phyloP scores from a whole-genome alignment of 148 eudicot genomes.

The Agrostemma githago region DNA sequence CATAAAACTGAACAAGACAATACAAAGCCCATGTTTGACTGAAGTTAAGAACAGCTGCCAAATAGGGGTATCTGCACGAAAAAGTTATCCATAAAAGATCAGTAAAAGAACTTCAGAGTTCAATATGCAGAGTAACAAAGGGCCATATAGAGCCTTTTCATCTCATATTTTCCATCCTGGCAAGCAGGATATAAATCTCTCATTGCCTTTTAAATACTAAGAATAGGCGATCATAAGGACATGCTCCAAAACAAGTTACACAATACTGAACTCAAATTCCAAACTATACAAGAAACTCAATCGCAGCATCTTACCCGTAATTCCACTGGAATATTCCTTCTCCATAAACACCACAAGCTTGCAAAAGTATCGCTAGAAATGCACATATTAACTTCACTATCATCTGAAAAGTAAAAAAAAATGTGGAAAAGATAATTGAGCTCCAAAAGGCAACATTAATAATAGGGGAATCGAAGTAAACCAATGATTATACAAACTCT shows the following conservation, averaged over 20 bases:
- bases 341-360: conserved; percentile 79
- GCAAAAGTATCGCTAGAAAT: conserved; percentile 61
- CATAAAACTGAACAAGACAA: conserved; percentile 95
- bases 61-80: conserved; percentile 88
- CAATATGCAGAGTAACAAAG: conserved; percentile 1
- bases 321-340: conserved; percentile 96
- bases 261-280: background rate
- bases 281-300: conserved; percentile 15
- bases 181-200: conserved; percentile 3
- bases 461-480: background rate
- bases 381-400: conserved; percentile 96
- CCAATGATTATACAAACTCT: background rate
- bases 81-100: background rate
- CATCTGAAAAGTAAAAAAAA: conserved; percentile 59
- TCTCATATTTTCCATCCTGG: background rate
- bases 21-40: conserved; percentile 99
- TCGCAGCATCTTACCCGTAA: conserved; percentile 69
- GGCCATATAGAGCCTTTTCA: background rate
- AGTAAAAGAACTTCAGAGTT: background rate
- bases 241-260: background rate
- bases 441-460: background rate
- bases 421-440: background rate
- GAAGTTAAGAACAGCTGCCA: conserved; percentile 92
- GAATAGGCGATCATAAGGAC: background rate
- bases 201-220: background rate